Evolutionary conservation across 768 basidiomycete species (phyloP).

Genomic region (Paxillus involutus): DNA sequence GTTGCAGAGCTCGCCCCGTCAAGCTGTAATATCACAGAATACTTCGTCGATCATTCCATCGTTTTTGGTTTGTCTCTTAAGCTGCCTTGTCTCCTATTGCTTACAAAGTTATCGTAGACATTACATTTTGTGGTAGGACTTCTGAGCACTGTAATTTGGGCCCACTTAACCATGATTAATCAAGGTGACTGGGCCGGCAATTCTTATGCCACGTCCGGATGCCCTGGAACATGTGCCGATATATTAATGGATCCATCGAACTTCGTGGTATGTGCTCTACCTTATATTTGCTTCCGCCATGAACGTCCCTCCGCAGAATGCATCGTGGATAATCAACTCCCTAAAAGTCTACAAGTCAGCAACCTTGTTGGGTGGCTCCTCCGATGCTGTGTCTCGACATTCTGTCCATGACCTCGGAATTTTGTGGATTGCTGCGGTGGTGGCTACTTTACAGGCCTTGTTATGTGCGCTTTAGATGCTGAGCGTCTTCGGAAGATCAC

Average conservation of each 20-base stretch:
- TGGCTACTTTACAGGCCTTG: constrained; percentile 12
- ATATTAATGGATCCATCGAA: constrained; percentile 66
- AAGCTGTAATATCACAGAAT: constrained; percentile 55
- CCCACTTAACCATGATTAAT: constrained; percentile 10
- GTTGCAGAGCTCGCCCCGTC: constrained; percentile 56
- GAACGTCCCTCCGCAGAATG: constrained; percentile 50
- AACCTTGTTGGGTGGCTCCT: constrained; percentile 39
- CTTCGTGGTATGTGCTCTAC: constrained; percentile 56
- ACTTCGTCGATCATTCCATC: constrained; percentile 71
- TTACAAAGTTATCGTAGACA: constrained; percentile 47
- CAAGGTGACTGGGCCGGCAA: constrained; percentile 85
- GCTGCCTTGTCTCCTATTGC: constrained; percentile 2
- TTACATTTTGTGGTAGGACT: constrained; percentile 74
- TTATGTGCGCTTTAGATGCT: constrained; percentile 17
- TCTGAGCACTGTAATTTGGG: background rate
- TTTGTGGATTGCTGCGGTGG: constrained; percentile 9
- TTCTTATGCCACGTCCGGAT: constrained; percentile 69
- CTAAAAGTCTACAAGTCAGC: constrained; percentile 74
- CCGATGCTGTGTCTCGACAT: constrained; percentile 10
- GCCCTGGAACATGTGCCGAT: constrained; percentile 71
- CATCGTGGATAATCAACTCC: constrained; percentile 77
- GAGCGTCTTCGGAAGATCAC: background rate
- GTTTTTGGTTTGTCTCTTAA: constrained; percentile 58
- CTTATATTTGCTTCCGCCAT: background rate
- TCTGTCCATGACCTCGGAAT: constrained; percentile 4